phyloP scores from a whole-genome alignment of 306 rosid species.

The Cyamopsis tetragonoloba region DNA sequence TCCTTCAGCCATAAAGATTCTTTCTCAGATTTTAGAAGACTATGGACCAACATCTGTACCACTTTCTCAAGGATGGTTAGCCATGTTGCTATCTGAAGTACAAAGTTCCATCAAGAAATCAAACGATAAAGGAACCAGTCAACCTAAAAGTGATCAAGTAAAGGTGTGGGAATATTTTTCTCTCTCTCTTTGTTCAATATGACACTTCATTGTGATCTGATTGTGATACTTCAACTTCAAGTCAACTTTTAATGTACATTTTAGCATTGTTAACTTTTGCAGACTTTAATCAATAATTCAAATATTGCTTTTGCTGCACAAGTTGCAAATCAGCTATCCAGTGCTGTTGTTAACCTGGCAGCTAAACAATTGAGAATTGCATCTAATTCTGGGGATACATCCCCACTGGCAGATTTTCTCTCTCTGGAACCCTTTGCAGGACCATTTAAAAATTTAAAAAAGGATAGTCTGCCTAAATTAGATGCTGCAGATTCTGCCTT shows the following conservation, averaged over 20 bases:
- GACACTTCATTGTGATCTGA: conserved; percentile 12
- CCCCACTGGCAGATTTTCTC: conserved; percentile 75
- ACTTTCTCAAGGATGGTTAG: conserved; percentile 91
- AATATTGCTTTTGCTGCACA: conserved; percentile 73
- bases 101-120: conserved; percentile 50
- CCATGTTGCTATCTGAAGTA: conserved; percentile 62
- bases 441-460: conserved; percentile 60
- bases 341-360: conserved; percentile 80
- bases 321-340: conserved; percentile 66
- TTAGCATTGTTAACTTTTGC: conserved; percentile 43
- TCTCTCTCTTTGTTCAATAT: not conserved
- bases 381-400: conserved; percentile 48
- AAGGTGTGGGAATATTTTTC: conserved; percentile 51
- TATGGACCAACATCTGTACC: conserved; percentile 70
- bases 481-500: conserved; percentile 92
- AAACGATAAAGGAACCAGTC: conserved; percentile 55
- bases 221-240: conserved; percentile 20
- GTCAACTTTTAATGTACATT: conserved; percentile 14
- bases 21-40: conserved; percentile 70
- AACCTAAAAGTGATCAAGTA: conserved; percentile 61
- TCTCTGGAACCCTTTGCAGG: conserved; percentile 72
- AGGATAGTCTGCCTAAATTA: conserved; percentile 60
- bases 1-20: conserved; percentile 72
- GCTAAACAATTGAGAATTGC: conserved; percentile 50
- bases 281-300: conserved; percentile 80